Evolutionary conservation across 345 rosid species (phyloP).

Genomic region (Ceriops decandra): DNA sequence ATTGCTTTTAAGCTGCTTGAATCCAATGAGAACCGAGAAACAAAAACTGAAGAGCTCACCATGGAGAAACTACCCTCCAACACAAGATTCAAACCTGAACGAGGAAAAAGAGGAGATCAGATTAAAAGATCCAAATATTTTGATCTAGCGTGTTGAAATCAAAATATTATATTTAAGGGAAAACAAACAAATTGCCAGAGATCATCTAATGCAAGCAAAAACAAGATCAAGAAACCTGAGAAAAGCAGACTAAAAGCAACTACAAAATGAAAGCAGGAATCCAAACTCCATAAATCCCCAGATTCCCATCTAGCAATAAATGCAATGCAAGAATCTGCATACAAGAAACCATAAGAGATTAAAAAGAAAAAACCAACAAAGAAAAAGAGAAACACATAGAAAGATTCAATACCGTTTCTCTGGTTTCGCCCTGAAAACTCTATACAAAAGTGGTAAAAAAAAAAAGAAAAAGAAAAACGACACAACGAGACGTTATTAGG

Average conservation of each 20-base stretch:
- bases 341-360: too few species aligned
- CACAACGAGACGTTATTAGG: too few species aligned
- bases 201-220: not conserved
- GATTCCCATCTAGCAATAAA: slow-evolving; percentile 7
- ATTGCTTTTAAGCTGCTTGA: not conserved
- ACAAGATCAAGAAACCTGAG: slow-evolving; percentile 3
- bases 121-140: slow-evolving; percentile 18
- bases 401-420: too few species aligned
- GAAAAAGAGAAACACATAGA: not conserved
- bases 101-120: slow-evolving; percentile 40
- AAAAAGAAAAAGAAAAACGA: too few species aligned
- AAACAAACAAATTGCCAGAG: not conserved
- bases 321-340: not conserved
- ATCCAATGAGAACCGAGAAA: not conserved
- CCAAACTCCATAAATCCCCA: slow-evolving; percentile 17
- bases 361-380: not conserved
- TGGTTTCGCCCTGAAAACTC: too few species aligned
- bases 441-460: too few species aligned
- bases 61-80: slow-evolving; percentile 62
- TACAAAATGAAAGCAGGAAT: not conserved
- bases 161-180: slow-evolving; percentile 9
- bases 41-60: slow-evolving; percentile 58
- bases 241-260: not conserved
- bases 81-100: slow-evolving; percentile 60
- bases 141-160: slow-evolving; percentile 28